Evolutionary conservation across 1,284 basidiomycete genomes (phyloP).

Genomic region (Amylostereum areolatum): DNA sequence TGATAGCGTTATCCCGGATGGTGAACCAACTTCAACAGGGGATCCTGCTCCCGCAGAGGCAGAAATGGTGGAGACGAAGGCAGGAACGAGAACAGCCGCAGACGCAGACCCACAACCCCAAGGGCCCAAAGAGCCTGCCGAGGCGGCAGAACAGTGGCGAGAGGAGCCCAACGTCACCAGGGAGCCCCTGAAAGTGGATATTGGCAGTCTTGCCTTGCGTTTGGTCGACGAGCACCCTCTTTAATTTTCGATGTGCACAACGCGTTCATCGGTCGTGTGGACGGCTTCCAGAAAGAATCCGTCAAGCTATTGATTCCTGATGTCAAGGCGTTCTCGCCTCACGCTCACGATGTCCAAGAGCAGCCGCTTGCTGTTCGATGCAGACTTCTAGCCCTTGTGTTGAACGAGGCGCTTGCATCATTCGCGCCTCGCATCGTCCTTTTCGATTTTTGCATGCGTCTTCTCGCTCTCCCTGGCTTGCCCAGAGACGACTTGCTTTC

Average conservation of each 20-base stretch:
- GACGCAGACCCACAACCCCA: background rate
- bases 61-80: too few species aligned
- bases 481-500: conserved; percentile 79
- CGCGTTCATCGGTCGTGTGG: conserved; percentile 65
- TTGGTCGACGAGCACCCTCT: conserved; percentile 83
- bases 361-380: conserved; percentile 77
- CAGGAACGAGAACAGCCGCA: background rate
- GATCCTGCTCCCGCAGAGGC: background rate
- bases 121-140: background rate
- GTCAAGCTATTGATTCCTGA: conserved; percentile 67
- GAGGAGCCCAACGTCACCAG: conserved; percentile 52
- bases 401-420: conserved; percentile 63
- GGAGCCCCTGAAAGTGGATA: conserved; percentile 57
- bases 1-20: background rate
- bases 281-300: conserved; percentile 54
- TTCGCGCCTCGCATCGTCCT: conserved; percentile 57
- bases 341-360: conserved; percentile 61
- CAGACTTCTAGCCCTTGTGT: conserved; percentile 79
- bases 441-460: conserved; percentile 68
- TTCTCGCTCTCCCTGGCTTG: conserved; percentile 57
- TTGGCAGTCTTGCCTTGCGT: conserved; percentile 65
- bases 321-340: conserved; percentile 61
- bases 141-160: background rate
- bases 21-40: background rate
- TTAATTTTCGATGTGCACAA: conserved; percentile 87